Evolutionary conservation across 805 yeast genomes (phyloP).

Genomic region (Candida sphagnicola): DNA sequence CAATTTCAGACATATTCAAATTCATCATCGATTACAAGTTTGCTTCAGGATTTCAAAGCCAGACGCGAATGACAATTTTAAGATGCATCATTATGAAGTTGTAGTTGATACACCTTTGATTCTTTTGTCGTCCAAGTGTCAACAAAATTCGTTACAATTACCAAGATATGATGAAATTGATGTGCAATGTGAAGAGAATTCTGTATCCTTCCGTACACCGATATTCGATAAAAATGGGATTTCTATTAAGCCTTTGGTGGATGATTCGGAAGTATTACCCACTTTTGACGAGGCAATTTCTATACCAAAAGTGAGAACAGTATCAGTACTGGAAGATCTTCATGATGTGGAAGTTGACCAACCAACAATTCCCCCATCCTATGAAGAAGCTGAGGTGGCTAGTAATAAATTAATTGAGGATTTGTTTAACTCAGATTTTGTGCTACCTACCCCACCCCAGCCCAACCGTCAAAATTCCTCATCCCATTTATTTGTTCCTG

Average conservation of each 20-base stretch:
- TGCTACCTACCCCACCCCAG: too few relatives aligned
- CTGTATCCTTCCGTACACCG: conserved; percentile 36
- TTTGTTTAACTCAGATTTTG: not conserved
- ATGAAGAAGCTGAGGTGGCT: conserved; percentile 2
- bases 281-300: conserved; percentile 66
- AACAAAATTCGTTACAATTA: conserved; percentile 36
- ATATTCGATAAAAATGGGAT: conserved; percentile 29
- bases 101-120: conserved; percentile 74
- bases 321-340: conserved; percentile 36
- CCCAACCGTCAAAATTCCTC: conserved; percentile 6
- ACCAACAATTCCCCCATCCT: conserved; percentile 10
- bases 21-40: conserved; percentile 66
- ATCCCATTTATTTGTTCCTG: conserved; percentile 6
- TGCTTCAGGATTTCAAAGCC: conserved; percentile 65
- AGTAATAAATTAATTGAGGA: not conserved
- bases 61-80: conserved; percentile 41
- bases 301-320: conserved; percentile 36
- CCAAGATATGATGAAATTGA: conserved; percentile 35
- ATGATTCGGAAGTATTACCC: conserved; percentile 40
- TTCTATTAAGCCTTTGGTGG: conserved; percentile 24
- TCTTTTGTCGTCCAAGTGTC: conserved; percentile 38
- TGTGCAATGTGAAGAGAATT: conserved; percentile 1
- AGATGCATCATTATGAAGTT: conserved; percentile 73
- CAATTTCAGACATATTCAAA: conserved; percentile 57
- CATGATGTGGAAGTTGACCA: conserved; percentile 2